Base-by-base conservation (phyloP, 257 asterid species). In the Oldenlandia corymbosa region DNA sequence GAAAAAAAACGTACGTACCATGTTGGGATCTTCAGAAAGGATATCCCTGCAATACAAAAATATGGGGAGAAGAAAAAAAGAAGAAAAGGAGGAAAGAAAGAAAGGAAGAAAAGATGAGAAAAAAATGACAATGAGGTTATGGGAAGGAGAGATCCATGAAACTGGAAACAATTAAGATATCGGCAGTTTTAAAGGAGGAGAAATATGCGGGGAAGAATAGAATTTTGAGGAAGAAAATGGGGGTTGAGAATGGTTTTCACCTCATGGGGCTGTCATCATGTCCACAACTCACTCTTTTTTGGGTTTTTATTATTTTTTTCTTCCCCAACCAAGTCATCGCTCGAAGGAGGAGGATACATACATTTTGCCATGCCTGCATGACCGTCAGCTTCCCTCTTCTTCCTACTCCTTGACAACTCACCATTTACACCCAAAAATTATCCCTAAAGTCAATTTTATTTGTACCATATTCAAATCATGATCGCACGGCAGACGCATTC, bases 91-190 rank as follows among this genome's bases (percentile, higher is more conserved):
- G 39, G 39, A 34, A 24, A 30, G 41, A 46, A 62, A 43, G 51
- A 30, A 24, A 56, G 39, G 63, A 69, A 59, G 65, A 60, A 61
- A 67, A 51, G 63, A 66, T 66, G 43, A 53, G 59, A 45, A 66
- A 60, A 28, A 11, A 28, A 70, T 47, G 56, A 58, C 21, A 39
- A 41, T 43, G 69, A 30, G 48, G 34, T 4, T 61, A 66, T 56
- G 70, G 69, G 70, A 59, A 64, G 69, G 68, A 74, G 74, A 77
- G 80, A 75, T 76, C 74, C 73, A 72, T 72, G 84, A 74, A 69
- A 42, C 60, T 57, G 53, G 67, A 61, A 61, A 57, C n/a, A 53
- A 34, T 48, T 39, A 20, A 55, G 27, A 56, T 62, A 55, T 72
- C 71, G 70, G 50, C 54, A 24, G 56, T 71, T 76, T 71, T 76